Evolutionary conservation across 2,329 filamentous ascomycete genomes (phyloP), one percentile per base, ranked within the genome.

Genomic region (Pseudogymnoascus sp.): DNA sequence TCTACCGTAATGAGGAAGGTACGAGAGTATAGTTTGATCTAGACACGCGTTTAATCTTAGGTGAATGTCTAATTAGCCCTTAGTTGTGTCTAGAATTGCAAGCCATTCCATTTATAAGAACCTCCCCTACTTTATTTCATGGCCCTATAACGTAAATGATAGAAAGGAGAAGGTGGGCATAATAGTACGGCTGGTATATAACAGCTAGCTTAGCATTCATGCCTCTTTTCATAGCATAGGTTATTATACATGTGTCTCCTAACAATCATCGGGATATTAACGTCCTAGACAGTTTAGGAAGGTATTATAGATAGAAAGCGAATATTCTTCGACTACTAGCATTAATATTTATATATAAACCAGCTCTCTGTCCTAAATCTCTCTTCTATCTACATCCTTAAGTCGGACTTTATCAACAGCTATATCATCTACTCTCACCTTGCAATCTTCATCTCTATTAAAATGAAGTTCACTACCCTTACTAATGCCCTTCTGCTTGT

Each of bases 401-500:
- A 28, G 5, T n/a, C 44, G 3, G 21, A n/a, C 44, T 50, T 50
- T 23, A 28, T 28, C 44, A n/a, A 50, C 23, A 50, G 44, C 44
- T 23, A 50, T n/a, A 50, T 50, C 16, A 2, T 50, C 44, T 50
- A 50, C 14, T 50, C 44, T 25, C 44, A 25, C 44, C 44, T 28
- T 50, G 21, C 14, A 16, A 25, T 18, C 21, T 2, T 50, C 44
- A 50, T 50, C 44, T 25, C 23, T n/a, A 50, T 59, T 73, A 79
- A 67, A 56, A 85, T 84, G 82, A 84, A 81, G 76, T 74, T 81
- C 74, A 70, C 77, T 59, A 65, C 76, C 60, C 64, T 74, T 61
- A 67, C 77, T 42, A 68, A 73, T 65, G 70, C 74, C 66, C 70
- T 75, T 60, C 67, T 81, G 46, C 73, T 79, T 64, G 76, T 78